A percentile compares a stretch with the other conserved stretches of the same genome.
phyloP scores from a whole-genome alignment of 371 early-diverging fungal species.

The Apophysomyces ossiformis region DNA sequence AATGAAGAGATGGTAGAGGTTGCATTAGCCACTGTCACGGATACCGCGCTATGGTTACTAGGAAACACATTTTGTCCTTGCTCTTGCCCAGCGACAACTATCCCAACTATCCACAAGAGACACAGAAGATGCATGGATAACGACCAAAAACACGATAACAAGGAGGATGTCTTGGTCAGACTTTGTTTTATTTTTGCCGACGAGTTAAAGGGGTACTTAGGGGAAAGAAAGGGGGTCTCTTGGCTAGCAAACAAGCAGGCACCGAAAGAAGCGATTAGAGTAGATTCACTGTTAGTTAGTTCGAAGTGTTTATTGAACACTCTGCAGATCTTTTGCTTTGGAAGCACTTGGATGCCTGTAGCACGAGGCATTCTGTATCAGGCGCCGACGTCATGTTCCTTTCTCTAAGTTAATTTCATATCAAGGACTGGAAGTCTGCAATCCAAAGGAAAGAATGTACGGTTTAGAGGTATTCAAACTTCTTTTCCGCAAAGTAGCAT shows the following conservation, averaged over 20 bases:
- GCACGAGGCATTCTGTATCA: too few species aligned
- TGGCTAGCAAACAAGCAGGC: neutral
- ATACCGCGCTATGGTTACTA: neutral
- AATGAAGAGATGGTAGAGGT: constrained; percentile 12
- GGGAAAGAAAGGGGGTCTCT: neutral
- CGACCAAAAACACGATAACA: neutral
- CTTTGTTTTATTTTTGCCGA: constrained; percentile 2
- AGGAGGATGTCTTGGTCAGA: neutral
- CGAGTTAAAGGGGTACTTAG: neutral
- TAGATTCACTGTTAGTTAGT: too few species aligned
- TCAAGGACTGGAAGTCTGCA: too few species aligned
- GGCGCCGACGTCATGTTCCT: too few species aligned
- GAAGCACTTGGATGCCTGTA: too few species aligned
- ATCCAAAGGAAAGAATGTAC: too few species aligned
- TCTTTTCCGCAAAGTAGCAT: too few species aligned
- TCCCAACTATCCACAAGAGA: constrained; percentile 2
- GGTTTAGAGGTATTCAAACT: too few species aligned
- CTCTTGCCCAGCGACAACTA: constrained; percentile 1
- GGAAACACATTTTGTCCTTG: constrained; percentile 2
- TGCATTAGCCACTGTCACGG: constrained; percentile 11
- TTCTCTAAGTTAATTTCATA: too few species aligned
- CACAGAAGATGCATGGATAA: constrained; percentile 5
- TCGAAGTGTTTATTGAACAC: too few species aligned
- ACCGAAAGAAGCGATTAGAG: too few species aligned
- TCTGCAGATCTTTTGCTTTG: too few species aligned